Evolutionary conservation across 73 alveolate genomes (phyloP), one percentile per base, ranked within the genome.

Genomic region (Paramecium sonneborni): DNA sequence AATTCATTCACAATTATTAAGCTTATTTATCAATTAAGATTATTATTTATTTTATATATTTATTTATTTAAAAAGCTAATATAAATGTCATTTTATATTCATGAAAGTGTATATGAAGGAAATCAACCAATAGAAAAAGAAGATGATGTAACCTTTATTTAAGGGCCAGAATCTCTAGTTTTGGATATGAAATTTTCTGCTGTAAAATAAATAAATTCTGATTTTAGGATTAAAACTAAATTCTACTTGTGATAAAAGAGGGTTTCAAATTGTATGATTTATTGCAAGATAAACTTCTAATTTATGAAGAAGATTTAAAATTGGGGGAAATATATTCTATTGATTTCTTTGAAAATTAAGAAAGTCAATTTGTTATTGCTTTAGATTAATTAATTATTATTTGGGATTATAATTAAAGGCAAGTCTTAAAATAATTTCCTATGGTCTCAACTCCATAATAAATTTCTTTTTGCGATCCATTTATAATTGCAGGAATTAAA

Each of bases 21-120:
- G n/a, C n/a, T n/a, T n/a, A n/a, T n/a, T n/a, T n/a, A n/a, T n/a
- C n/a, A n/a, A n/a, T n/a, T n/a, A n/a, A n/a, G n/a, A n/a, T n/a
- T n/a, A n/a, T n/a, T n/a, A n/a, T n/a, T n/a, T n/a, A n/a, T n/a
- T n/a, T n/a, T n/a, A n/a, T n/a, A n/a, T n/a, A n/a, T n/a, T n/a
- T n/a, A n/a, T n/a, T n/a, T n/a, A n/a, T n/a, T n/a, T n/a, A n/a
- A n/a, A n/a, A n/a, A n/a, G n/a, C n/a, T n/a, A n/a, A n/a, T n/a
- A n/a, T n/a, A 46, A 52, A 52, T 52, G 68, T 52, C 68, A 6
- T 52, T 30, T 18, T 9, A 15, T 18, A 23, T 52, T 18, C 68
- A 67, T 67, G 84, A 67, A 67, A 67, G 84, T 24, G 84, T 67
- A 3, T 67, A 67, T 67, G 84, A 67, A 32, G 84, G 44, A 30